These are phyloP conservation scores for Letharia lupina DNA, from an alignment of 495 filamentous ascomycete genomes.

Conservation along the genomic window DNA sequence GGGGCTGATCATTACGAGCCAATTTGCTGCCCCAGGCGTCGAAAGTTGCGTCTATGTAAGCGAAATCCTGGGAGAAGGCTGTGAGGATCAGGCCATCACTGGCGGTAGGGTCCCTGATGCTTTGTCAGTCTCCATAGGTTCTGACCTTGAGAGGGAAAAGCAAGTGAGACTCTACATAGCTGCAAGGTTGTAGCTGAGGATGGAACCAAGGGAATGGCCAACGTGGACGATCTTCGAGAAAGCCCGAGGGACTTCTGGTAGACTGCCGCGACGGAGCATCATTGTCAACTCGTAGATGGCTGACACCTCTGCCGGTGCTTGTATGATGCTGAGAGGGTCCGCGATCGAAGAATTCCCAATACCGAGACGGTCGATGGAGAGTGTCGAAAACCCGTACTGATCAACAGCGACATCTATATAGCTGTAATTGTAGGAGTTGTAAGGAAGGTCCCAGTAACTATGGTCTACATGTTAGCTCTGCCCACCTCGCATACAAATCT, in stretches of 20 bases:
- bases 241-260: slow-evolving; percentile 25
- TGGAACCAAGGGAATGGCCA: slow-evolving; percentile 42
- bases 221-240: slow-evolving; percentile 47
- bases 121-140: background rate
- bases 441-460: slow-evolving; percentile 51
- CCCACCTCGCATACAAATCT: background rate
- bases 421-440: slow-evolving; percentile 44
- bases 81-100: slow-evolving; percentile 49
- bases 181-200: slow-evolving; percentile 33
- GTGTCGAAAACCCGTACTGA: slow-evolving; percentile 41
- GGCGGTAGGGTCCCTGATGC: slow-evolving; percentile 34
- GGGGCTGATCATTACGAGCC: slow-evolving; percentile 35
- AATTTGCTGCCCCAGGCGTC: slow-evolving; percentile 39
- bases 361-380: slow-evolving; percentile 50
- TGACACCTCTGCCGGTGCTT: slow-evolving; percentile 42
- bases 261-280: slow-evolving; percentile 35
- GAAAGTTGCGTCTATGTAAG: slow-evolving; percentile 30
- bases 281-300: slow-evolving; percentile 41
- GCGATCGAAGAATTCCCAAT: slow-evolving; percentile 44
- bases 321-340: slow-evolving; percentile 45
- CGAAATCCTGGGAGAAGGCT: slow-evolving; percentile 39
- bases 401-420: slow-evolving; percentile 46
- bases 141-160: background rate
- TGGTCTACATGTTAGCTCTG: slow-evolving; percentile 15
- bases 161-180: slow-evolving; percentile 19